These are phyloP conservation scores for Xylaria sp. DNA, from an alignment of 495 filamentous ascomycete species.

Conservation along the genomic window DNA sequence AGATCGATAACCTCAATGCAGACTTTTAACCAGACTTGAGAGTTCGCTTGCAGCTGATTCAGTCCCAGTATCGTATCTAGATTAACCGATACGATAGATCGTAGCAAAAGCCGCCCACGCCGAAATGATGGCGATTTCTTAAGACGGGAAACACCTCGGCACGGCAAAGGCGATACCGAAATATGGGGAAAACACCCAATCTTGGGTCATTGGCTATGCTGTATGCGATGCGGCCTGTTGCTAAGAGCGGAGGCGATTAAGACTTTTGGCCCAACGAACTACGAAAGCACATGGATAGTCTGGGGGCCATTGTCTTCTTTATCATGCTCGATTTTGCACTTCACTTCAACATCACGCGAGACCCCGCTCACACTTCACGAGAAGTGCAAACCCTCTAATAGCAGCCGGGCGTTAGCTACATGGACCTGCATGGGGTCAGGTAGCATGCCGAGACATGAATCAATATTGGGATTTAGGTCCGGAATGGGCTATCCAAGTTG, in stretches of 20 bases:
- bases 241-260: neutral
- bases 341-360: slow-evolving; percentile 15
- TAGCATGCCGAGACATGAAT: neutral
- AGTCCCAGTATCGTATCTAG: neutral
- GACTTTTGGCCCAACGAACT: neutral
- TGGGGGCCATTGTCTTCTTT: slow-evolving; percentile 9
- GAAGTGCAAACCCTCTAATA: slow-evolving; percentile 10
- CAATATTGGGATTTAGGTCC: neutral
- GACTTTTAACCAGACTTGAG: neutral
- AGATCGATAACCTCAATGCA: neutral
- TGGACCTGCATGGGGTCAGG: slow-evolving; percentile 8
- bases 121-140: neutral
- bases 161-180: neutral
- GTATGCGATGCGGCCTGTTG: neutral
- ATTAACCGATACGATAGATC: neutral
- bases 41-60: slow-evolving; percentile 14
- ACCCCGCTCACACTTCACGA: neutral
- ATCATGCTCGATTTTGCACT: slow-evolving; percentile 20
- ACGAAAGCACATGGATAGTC: slow-evolving; percentile 1
- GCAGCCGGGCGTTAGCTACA: slow-evolving; percentile 9
- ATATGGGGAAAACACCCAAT: neutral
- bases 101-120: neutral
- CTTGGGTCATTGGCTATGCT: neutral
- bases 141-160: neutral
- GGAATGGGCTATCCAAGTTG: neutral